Percentiles rank a stretch among this genome's conserved stretches.
phyloP scores from a whole-genome alignment of 805 yeast species.

The Pichia nakasei region DNA sequence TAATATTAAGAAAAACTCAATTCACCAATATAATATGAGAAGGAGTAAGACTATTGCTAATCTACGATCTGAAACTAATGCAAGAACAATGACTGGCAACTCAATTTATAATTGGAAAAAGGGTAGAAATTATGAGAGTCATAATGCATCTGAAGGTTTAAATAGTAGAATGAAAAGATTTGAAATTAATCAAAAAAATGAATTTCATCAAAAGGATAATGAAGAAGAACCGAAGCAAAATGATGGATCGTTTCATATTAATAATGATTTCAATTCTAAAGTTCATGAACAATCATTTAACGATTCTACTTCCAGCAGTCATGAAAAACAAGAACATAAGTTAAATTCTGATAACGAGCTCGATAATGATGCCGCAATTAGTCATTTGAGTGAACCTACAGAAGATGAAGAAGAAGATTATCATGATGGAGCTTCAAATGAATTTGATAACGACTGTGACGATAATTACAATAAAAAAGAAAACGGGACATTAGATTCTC shows the following conservation, averaged over 20 bases:
- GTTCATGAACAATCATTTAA: not conserved
- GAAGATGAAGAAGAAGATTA: constrained; percentile 17
- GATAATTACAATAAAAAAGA: not conserved
- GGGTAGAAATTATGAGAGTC: constrained; percentile 11
- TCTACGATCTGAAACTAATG: constrained; percentile 24
- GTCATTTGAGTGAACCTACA: constrained; percentile 36
- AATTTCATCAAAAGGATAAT: too few relatives aligned
- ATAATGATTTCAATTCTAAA: not conserved
- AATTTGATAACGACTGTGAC: not conserved
- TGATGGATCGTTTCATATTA: not conserved
- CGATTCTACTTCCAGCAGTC: not conserved
- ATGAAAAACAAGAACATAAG: not conserved
- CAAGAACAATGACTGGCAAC: constrained; percentile 11
- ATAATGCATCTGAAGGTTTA: constrained; percentile 26
- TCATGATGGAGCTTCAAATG: not conserved
- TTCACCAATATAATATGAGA: constrained; percentile 71
- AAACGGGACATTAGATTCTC: not conserved
- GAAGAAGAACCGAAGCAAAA: too few relatives aligned
- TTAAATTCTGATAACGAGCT: not conserved
- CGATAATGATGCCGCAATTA: constrained; percentile 7
- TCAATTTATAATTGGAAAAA: constrained; percentile 1
- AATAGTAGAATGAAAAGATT: constrained; percentile 6
- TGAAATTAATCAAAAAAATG: constrained; percentile 1
- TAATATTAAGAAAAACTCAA: constrained; percentile 70
- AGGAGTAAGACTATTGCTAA: constrained; percentile 67